A percentile compares a stretch with the other conserved stretches of the same genome.
These are phyloP conservation scores for Mesotaenium endlicherianum DNA, from an alignment of 139 green algal species.

Conservation along the genomic window DNA sequence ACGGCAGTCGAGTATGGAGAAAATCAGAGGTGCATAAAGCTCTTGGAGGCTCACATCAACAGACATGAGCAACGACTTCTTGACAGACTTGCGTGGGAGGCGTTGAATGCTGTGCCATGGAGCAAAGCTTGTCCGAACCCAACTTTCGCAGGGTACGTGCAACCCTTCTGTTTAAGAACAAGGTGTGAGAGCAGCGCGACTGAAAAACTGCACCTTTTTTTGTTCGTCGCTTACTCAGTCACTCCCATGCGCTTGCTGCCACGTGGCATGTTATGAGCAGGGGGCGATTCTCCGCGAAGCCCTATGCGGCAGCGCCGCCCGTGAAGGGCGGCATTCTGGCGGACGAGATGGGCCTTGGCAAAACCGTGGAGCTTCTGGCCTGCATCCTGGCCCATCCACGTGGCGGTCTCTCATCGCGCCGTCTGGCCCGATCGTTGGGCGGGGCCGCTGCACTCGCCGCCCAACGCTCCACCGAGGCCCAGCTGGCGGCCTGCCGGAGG, in stretches of 20 bases:
- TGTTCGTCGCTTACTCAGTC: no score
- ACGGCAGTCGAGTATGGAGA: no score
- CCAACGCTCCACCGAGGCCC: not conserved
- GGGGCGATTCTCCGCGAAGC: not conserved
- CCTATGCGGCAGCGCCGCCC: slow-evolving; percentile 11
- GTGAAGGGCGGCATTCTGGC: slow-evolving; percentile 45
- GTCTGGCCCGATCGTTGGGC: not conserved
- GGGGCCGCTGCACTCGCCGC: not conserved
- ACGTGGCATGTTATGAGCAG: no score
- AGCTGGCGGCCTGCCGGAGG: not conserved
- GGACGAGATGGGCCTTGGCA: slow-evolving; percentile 81
- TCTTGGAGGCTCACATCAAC: not conserved
- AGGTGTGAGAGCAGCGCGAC: not conserved
- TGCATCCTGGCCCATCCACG: slow-evolving; percentile 66
- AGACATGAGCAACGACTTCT: not conserved
- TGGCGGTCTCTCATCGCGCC: not conserved
- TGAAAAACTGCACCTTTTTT: no score
- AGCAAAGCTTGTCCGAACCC: not conserved
- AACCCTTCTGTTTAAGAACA: not conserved
- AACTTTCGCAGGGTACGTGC: not conserved
- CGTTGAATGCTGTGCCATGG: not conserved
- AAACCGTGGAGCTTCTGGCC: slow-evolving; percentile 91
- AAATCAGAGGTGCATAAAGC: no score
- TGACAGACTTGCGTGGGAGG: not conserved
- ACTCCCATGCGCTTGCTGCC: no score